Evolutionary conservation across 177 flowering plant species (phyloP).

Genomic region (Tripterygium wilfordii): DNA sequence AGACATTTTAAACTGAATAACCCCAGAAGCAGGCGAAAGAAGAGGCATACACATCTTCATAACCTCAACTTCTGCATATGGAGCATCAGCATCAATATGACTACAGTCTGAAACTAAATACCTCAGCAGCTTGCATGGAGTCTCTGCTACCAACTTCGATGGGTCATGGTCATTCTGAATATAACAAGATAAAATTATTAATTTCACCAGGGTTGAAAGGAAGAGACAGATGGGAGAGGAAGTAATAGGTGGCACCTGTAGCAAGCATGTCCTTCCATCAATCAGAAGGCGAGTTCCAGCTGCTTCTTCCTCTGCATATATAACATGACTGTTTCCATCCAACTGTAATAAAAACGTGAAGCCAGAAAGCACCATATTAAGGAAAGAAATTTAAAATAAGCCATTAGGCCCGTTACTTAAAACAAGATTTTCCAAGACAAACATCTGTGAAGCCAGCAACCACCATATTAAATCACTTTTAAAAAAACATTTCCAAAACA

Average conservation of each 20-base stretch:
- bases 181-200: no score
- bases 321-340: slow-evolving; percentile 99
- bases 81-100: slow-evolving; percentile 89
- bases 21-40: slow-evolving; percentile 95
- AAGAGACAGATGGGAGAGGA: no score
- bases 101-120: slow-evolving; percentile 75
- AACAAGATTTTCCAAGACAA: no score
- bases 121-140: slow-evolving; percentile 98
- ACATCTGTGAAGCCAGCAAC: no score
- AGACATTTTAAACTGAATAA: slow-evolving; percentile 73
- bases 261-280: slow-evolving; percentile 99
- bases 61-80: slow-evolving; percentile 99
- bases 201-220: no score
- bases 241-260: no score
- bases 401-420: no score
- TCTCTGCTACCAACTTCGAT: slow-evolving; percentile 95
- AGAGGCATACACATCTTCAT: slow-evolving; percentile 99
- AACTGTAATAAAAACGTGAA: slow-evolving; percentile 71
- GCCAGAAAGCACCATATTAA: no score
- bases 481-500: no score
- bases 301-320: slow-evolving; percentile 99
- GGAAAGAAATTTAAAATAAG: no score
- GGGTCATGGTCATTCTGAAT: slow-evolving; percentile 99
- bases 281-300: slow-evolving; percentile 99
- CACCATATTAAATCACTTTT: no score